phyloP scores from a whole-genome alignment of 495 filamentous ascomycete genomes.

The Cetradonia linearis region DNA sequence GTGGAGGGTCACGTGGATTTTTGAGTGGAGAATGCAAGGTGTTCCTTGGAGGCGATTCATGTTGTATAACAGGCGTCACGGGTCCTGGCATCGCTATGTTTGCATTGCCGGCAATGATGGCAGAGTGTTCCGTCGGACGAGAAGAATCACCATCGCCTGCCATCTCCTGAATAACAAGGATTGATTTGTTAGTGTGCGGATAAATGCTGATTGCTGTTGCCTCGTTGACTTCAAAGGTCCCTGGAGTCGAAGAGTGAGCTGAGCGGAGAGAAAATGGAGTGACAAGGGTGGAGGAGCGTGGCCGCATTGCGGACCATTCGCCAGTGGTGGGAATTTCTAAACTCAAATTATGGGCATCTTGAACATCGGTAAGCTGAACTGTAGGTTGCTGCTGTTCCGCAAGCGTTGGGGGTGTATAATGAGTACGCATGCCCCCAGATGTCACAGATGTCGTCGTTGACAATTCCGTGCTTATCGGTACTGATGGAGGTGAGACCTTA shows the following conservation, averaged over 20 bases:
- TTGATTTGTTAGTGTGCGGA: conserved; percentile 76
- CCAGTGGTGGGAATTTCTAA: conserved; percentile 9
- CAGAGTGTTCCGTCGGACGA: conserved; percentile 18
- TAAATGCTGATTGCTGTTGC: conserved; percentile 74
- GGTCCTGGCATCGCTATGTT: conserved; percentile 19
- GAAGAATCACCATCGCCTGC: conserved; percentile 25
- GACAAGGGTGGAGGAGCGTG: conserved; percentile 39
- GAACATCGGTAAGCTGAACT: conserved; percentile 11
- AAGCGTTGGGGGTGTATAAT: conserved; percentile 30
- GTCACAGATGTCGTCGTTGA: conserved; percentile 59
- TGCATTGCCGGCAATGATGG: conserved; percentile 25
- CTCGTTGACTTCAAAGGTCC: conserved; percentile 51
- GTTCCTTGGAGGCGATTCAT: conserved; percentile 39
- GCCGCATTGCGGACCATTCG: conserved; percentile 29
- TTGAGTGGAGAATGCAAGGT: conserved; percentile 58
- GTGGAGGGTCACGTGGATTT: conserved; percentile 63
- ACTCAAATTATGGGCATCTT: conserved; percentile 10
- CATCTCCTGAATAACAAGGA: conserved; percentile 61
- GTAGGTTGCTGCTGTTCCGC: conserved; percentile 6
- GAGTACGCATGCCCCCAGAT: conserved; percentile 53
- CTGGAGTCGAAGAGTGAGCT: conserved; percentile 35
- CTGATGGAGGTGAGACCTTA: conserved; percentile 58
- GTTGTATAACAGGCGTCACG: conserved; percentile 31
- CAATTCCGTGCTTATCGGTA: conserved; percentile 56
- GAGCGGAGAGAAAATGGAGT: conserved; percentile 40